Evolutionary conservation across 1,284 basidiomycete species (phyloP).

Genomic region (Omphalotus olearius): DNA sequence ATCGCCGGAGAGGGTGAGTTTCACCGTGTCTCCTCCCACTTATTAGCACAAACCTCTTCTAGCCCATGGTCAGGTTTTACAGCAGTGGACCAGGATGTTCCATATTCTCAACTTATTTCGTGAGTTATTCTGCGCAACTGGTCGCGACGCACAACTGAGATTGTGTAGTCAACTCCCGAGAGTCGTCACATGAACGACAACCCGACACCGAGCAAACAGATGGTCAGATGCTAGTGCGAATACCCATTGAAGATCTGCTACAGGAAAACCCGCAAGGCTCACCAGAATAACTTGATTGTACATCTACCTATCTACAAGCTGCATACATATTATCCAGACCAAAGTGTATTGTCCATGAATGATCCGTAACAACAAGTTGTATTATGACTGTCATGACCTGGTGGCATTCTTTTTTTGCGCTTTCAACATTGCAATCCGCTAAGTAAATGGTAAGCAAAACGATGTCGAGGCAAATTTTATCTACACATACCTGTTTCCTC

Average conservation of each 20-base stretch:
- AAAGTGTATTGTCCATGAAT: neutral
- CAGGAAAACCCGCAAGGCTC: conserved; percentile 5
- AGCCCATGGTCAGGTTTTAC: conserved; percentile 74
- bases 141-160: conserved; percentile 1
- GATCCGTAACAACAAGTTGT: no score
- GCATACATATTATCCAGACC: conserved; percentile 1
- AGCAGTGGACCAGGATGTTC: conserved; percentile 82
- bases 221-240: conserved; percentile 50
- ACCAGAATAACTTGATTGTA: conserved; percentile 5
- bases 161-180: conserved; percentile 39
- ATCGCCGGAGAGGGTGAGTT: conserved; percentile 63
- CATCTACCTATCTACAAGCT: neutral
- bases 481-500: conserved; percentile 64
- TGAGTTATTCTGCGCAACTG: conserved; percentile 29
- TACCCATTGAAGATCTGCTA: conserved; percentile 55
- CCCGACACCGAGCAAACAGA: conserved; percentile 20
- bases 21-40: conserved; percentile 5
- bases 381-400: conserved; percentile 7
- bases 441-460: conserved; percentile 2
- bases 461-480: neutral
- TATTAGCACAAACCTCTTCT: conserved; percentile 10
- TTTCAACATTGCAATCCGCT: conserved; percentile 69
- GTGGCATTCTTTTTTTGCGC: conserved; percentile 56
- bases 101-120: conserved; percentile 64
- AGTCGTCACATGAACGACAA: conserved; percentile 22